Evolutionary conservation across 129 eudicot genomes (phyloP), one percentile per base, ranked within the genome.

Genomic region (Flaveria sonorensis): DNA sequence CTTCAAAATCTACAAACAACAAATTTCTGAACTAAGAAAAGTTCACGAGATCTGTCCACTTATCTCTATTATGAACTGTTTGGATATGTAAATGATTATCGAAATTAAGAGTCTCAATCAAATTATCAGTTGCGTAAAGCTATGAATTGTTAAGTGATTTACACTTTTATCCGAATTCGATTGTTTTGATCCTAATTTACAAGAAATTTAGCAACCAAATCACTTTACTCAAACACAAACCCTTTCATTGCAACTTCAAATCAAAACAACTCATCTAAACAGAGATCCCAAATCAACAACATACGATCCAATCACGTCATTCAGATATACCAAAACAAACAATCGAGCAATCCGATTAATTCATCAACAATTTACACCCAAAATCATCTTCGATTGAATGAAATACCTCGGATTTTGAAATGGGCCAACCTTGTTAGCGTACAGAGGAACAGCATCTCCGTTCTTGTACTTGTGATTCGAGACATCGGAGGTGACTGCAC

Each of bases 381-480:
- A 36, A 36, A 36, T 6, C 40, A 36, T 36, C 40, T 36, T 36
- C 40, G 7, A 36, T 36, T 3, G 40, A 36, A 36, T 7, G 2
- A 66, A 20, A 15, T 84, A 80, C 87, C 87, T 84, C 18, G 87
- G 87, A 47, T 84, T 84, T 42, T 84, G 87, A 11, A 84, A 84
- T 2, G 87, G 87, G 70, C 87, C 87, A 28, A 84, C 87, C 60
- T 84, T 84, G 55, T 84, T 84, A 60, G 87, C 83, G 26, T 84
- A 84, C 8, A 84, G 84, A 84, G 87, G 87, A 63, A 84, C 87
- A 18, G 71, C 75, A 57, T 84, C 87, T 32, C 87, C 87, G 60
- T 56, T 79, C 47, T 71, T 76, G 67, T 69, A 84, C 20, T 77
- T 77, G 55, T 84, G 87, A 79, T 64, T 68, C 0, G 82, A 82